phyloP scores from a whole-genome alignment of 495 filamentous ascomycete genomes.

The Copromyces sp. region DNA sequence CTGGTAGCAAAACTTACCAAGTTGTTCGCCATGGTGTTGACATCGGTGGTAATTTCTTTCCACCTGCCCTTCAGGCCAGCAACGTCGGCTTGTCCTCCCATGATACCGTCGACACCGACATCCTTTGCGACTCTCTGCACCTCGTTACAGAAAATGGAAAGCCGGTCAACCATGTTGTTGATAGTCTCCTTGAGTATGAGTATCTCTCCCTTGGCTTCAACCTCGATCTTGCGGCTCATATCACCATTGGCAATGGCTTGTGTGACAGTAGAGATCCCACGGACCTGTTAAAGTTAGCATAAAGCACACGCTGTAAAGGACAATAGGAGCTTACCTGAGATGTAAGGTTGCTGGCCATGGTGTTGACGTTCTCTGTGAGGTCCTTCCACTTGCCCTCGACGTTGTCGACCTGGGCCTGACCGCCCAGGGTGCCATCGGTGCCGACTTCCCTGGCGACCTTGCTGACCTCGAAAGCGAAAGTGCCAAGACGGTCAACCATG shows the following conservation, averaged over 20 bases:
- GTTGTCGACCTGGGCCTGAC: slow-evolving; percentile 92
- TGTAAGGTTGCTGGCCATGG: slow-evolving; percentile 93
- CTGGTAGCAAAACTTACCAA: slow-evolving; percentile 35
- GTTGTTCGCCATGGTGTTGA: slow-evolving; percentile 98
- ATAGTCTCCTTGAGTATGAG: slow-evolving; percentile 91
- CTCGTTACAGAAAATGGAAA: slow-evolving; percentile 95
- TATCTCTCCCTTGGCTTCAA: slow-evolving; percentile 92
- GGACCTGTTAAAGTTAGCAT: slow-evolving; percentile 42
- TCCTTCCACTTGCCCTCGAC: slow-evolving; percentile 99
- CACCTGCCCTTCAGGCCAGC: slow-evolving; percentile 88
- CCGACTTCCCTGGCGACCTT: slow-evolving; percentile 98
- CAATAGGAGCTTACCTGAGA: slow-evolving; percentile 44
- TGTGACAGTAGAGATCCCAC: slow-evolving; percentile 92
- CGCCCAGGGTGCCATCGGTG: slow-evolving; percentile 90
- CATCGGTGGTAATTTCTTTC: slow-evolving; percentile 97
- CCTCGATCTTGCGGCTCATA: slow-evolving; percentile 92
- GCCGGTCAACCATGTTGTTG: slow-evolving; percentile 96
- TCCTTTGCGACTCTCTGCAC: slow-evolving; percentile 94
- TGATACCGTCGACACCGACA: slow-evolving; percentile 96
- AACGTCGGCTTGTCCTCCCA: slow-evolving; percentile 96
- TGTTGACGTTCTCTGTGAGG: slow-evolving; percentile 89
- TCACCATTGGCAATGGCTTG: slow-evolving; percentile 91
- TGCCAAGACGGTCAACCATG: slow-evolving; percentile 96
- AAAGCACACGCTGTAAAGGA: background rate
- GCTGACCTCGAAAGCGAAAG: slow-evolving; percentile 96